Evolutionary conservation across 1,284 basidiomycete species (phyloP), one percentile per base, ranked within the genome.

Genomic region (Exsudoporus floridanus): DNA sequence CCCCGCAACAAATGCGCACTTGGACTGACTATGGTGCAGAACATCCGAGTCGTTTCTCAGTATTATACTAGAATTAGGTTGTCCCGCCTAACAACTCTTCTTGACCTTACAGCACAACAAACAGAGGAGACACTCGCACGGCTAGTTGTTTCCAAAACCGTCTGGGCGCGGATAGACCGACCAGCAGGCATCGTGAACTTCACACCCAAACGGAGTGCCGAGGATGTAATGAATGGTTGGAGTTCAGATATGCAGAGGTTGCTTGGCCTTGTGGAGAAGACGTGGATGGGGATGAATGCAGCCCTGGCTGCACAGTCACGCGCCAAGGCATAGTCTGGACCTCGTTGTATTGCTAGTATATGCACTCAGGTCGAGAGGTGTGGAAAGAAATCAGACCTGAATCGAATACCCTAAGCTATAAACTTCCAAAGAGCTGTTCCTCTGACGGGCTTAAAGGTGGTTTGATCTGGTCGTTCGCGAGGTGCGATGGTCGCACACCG

Each of bases 41-140:
- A 99, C 70, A 90, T 99, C 63, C 94, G 97, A 46, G 93, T 97
- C 36, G 84, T 99, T 42, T 84, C 94, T 2, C 77, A 88, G 62
- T 99, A 99, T 77, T 99, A 99, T 74, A 95, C 91, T 9, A 86
- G 93, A 54, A 96, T 99, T 65, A 92, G 90, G 18, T 77, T 99
- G 25, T 56, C 79, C 25, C 86, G 97, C 35, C 79, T 99, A 12
- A 89, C 90, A 10, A 79, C 89, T 34, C 83, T 99, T 5, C 87
- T 99, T 42, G 95, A 98, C 72, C 84, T 99, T 6, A 80, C 88
- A 12, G 70, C 79, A 13, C 80, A 86, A 60, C 81, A 91, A 68
- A 93, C 96, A 0, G 97, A 99, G 70, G 84, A 91, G 55, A 90
- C 84, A 0, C 82, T 99, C 3, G 90, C 90, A 50, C 84, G 89